A percentile compares a stretch with the other conserved stretches of the same genome.
These are phyloP conservation scores for Adansonia grandidieri DNA, from an alignment of 441 rosid genomes.

Conservation along the genomic window DNA sequence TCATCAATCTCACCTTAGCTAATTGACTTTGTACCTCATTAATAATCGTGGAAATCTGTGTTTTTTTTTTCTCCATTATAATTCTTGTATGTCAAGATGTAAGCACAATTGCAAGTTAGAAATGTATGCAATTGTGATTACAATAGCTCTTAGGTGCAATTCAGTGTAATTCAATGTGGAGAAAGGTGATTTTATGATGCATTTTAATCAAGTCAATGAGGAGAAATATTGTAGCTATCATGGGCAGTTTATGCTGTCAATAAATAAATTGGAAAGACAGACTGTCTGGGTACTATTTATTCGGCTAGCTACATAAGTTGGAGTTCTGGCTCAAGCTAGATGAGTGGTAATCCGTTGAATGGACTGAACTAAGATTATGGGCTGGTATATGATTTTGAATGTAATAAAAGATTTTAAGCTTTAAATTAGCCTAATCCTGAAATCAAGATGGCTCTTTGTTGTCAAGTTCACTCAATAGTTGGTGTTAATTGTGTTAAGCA, in stretches of 20 bases:
- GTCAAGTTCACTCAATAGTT: background rate
- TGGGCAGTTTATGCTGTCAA: background rate
- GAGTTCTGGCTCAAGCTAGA: constrained; percentile 7
- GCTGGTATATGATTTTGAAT: constrained; percentile 1
- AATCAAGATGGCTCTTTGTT: constrained; percentile 4
- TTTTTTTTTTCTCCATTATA: no score
- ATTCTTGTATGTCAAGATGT: background rate
- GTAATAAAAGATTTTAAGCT: background rate
- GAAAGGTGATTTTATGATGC: background rate
- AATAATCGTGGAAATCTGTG: no score
- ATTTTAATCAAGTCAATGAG: background rate
- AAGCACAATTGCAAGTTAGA: background rate
- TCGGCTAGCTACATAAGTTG: background rate
- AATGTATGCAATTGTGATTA: background rate
- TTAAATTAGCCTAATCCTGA: background rate
- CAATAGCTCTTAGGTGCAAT: background rate
- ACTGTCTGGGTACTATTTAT: background rate
- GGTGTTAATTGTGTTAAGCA: background rate
- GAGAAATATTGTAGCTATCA: background rate
- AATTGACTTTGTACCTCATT: no score
- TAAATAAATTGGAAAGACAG: background rate
- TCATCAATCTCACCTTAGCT: no score
- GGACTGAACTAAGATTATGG: background rate
- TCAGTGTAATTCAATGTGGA: background rate
- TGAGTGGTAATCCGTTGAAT: background rate